Base-by-base conservation (phyloP, 2,329 filamentous ascomycete genomes). In the Sarocladiaceae sp. region DNA sequence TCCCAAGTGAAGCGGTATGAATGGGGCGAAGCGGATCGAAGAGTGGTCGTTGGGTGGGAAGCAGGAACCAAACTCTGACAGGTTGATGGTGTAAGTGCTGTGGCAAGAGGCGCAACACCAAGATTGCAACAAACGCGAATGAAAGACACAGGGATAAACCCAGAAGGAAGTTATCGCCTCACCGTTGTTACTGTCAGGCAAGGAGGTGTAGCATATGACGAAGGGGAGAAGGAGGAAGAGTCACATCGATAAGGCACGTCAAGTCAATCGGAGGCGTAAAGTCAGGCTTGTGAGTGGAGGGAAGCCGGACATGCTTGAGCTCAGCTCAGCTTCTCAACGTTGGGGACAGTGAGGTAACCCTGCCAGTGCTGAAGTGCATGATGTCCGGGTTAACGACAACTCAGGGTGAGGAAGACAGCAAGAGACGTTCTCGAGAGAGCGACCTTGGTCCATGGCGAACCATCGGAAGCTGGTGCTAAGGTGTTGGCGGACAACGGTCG, bases 381-480 rank as follows among this genome's bases (percentile, higher is more conserved):
- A n/a, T n/a, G n/a, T n/a, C n/a, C n/a, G n/a, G n/a, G n/a, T n/a
- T n/a, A n/a, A n/a, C n/a, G n/a, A n/a, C n/a, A n/a, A n/a, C n/a
- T n/a, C n/a, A n/a, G n/a, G n/a, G n/a, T n/a, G n/a, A n/a, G n/a
- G n/a, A n/a, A n/a, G n/a, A n/a, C n/a, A n/a, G n/a, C n/a, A n/a
- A n/a, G n/a, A n/a, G n/a, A n/a, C n/a, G n/a, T n/a, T n/a, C n/a
- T n/a, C n/a, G n/a, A n/a, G n/a, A n/a, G n/a, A n/a, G n/a, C n/a
- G n/a, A n/a, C n/a, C n/a, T n/a, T n/a, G n/a, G n/a, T 25, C 40
- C 22, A 28, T 33, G 28, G 44, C 44, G 44, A 48, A 31, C 44
- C 44, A 48, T 15, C 10, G 4, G 22, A 11, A 33, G 26, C 11
- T 46, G 11, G 22, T 8, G 11, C 20, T 11, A 17, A 29, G 33